phyloP scores from a whole-genome alignment of 202 grass and related monocot species.

The Musa balbisiana region DNA sequence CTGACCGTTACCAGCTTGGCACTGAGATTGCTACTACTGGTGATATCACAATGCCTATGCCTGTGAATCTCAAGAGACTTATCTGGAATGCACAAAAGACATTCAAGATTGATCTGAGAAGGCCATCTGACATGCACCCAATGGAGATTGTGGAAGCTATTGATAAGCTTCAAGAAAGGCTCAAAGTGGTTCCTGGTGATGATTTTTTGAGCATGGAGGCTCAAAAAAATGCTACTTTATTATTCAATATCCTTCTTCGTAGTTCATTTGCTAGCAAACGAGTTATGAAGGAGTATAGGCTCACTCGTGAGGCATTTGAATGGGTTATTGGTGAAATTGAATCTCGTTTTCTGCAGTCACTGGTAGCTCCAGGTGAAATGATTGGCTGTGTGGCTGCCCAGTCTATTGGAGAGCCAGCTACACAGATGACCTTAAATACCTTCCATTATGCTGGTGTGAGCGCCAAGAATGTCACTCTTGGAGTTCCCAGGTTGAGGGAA shows the following conservation, averaged over 20 bases:
- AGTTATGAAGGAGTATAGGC: slow-evolving; percentile 83
- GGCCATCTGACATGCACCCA: slow-evolving; percentile 89
- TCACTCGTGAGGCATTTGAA: slow-evolving; percentile 97
- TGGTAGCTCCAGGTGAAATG: slow-evolving; percentile 95
- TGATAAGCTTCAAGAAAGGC: slow-evolving; percentile 92
- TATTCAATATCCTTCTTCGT: slow-evolving; percentile 92
- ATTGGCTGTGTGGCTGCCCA: slow-evolving; percentile 98
- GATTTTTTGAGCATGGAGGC: slow-evolving; percentile 90
- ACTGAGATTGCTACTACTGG: slow-evolving; percentile 84
- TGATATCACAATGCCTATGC: slow-evolving; percentile 75
- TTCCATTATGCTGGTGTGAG: slow-evolving; percentile 99
- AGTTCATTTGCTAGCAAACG: slow-evolving; percentile 94
- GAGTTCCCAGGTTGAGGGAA: slow-evolving; percentile 89
- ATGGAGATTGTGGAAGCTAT: slow-evolving; percentile 99
- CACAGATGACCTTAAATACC: slow-evolving; percentile 93
- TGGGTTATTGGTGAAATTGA: slow-evolving; percentile 98
- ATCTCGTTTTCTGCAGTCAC: slow-evolving; percentile 86
- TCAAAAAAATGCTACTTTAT: slow-evolving; percentile 93
- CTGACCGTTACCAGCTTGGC: slow-evolving; percentile 73
- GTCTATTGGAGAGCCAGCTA: slow-evolving; percentile 92
- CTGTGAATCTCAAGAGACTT: slow-evolving; percentile 88
- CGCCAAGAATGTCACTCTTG: slow-evolving; percentile 98
- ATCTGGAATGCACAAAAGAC: slow-evolving; percentile 99
- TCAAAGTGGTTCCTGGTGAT: slow-evolving; percentile 94
- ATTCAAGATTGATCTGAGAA: slow-evolving; percentile 91